Conservation (phyloP, 192 early-diverging fungal genomes). For the Obelidium mucronatum region DNA sequence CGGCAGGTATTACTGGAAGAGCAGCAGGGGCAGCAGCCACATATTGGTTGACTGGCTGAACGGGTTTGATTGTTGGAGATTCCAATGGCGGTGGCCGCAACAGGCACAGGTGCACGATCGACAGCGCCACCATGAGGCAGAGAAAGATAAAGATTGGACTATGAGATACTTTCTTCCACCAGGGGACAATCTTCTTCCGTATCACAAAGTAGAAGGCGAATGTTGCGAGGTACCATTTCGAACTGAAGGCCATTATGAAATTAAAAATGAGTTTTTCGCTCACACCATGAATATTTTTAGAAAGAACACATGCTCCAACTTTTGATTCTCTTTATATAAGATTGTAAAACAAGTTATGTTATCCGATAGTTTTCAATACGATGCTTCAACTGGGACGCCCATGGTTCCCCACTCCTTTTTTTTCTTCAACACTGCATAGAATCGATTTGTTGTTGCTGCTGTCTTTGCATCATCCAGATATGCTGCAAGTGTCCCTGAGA, state of each 20-base stretch:
- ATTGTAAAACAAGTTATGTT: no score
- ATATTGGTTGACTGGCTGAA: background rate
- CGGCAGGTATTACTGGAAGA: background rate
- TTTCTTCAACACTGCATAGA: no score
- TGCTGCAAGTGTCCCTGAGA: constrained; percentile 22
- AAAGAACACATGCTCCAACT: background rate
- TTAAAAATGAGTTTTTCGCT: background rate
- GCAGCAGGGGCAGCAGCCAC: background rate
- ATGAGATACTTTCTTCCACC: constrained; percentile 16
- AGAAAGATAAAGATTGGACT: constrained; percentile 26
- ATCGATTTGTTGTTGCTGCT: constrained; percentile 4
- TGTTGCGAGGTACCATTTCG: constrained; percentile 34
- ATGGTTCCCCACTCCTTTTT: no score
- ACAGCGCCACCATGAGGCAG: background rate
- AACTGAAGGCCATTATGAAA: background rate
- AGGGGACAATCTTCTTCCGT: constrained; percentile 33
- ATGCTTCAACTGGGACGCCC: no score
- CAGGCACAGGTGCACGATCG: background rate
- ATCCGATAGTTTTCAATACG: no score
- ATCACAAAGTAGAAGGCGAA: constrained; percentile 35
- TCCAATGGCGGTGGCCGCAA: background rate
- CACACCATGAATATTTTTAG: background rate
- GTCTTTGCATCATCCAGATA: background rate
- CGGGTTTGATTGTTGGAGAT: background rate
- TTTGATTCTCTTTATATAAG: background rate